Percentiles rank a stretch among this genome's conserved stretches.
Conservation (phyloP, 257 asterid species). For the Solanum pennellii region DNA sequence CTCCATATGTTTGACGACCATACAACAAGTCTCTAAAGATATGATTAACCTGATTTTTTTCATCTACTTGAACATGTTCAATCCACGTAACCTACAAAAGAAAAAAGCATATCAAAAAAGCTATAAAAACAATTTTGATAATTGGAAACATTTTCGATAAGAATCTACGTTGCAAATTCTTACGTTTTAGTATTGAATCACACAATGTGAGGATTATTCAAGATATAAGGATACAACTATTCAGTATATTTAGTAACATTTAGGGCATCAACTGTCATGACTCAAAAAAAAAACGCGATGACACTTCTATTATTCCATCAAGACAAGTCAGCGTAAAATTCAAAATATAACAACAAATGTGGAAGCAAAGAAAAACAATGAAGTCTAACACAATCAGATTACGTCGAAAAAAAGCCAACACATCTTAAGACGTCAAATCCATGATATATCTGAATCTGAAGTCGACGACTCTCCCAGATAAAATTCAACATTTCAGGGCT, state of each 20-base stretch:
- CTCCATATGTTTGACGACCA: conserved; percentile 50
- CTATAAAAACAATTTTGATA: background rate
- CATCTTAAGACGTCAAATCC: no score
- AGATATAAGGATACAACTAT: background rate
- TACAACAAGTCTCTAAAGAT: conserved; percentile 43
- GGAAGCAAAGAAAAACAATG: no score
- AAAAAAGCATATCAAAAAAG: background rate
- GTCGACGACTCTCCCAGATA: no score
- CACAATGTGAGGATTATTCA: background rate
- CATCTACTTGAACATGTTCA: conserved; percentile 70
- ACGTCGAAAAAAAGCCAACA: no score
- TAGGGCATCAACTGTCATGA: background rate
- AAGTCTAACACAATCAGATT: no score
- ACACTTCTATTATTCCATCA: no score
- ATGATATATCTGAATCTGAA: no score
- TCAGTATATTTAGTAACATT: background rate
- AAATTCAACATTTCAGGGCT: no score
- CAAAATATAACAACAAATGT: no score
- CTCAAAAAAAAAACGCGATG: no score
- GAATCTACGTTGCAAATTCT: background rate
- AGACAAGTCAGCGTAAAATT: no score
- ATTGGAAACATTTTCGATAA: background rate
- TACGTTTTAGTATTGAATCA: background rate
- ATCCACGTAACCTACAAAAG: conserved; percentile 54
- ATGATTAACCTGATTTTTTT: conserved; percentile 33